phyloP scores from a whole-genome alignment of 202 grass and related monocot species.

The Carex arenaria region DNA sequence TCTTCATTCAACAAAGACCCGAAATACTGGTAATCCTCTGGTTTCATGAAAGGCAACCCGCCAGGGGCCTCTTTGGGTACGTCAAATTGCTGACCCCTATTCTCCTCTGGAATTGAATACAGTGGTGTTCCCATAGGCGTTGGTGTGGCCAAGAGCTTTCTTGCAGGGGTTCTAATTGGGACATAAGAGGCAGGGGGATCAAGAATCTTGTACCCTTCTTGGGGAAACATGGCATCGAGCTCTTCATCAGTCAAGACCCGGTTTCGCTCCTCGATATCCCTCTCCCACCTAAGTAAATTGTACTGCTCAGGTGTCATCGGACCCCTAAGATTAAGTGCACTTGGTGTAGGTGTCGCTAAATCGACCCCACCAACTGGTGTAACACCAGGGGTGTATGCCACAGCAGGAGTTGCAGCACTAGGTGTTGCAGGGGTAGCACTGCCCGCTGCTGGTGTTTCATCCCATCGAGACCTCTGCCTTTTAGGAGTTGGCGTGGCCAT shows the following conservation, averaged over 20 bases:
- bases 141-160: conserved; percentile 87
- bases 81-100: conserved; percentile 93
- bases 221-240: conserved; percentile 78
- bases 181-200: conserved; percentile 73
- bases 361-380: conserved; percentile 77
- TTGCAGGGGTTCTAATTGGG: conserved; percentile 88
- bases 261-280: conserved; percentile 95
- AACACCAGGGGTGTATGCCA: conserved; percentile 66
- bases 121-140: conserved; percentile 78
- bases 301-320: conserved; percentile 85
- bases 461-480: conserved; percentile 92
- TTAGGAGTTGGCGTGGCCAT: conserved; percentile 86
- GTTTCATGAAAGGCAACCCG: conserved; percentile 86
- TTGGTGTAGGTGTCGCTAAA: conserved; percentile 77
- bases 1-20: conserved; percentile 84
- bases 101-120: conserved; percentile 84
- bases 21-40: conserved; percentile 98
- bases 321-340: conserved; percentile 52
- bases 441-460: conserved; percentile 83
- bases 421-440: conserved; percentile 60
- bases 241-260: conserved; percentile 84
- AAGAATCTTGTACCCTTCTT: conserved; percentile 89
- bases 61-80: conserved; percentile 71
- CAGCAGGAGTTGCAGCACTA: conserved; percentile 48
- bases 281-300: conserved; percentile 86